These are phyloP conservation scores for Microsporum canis DNA, from an alignment of 2,329 filamentous ascomycete genomes.

Conservation along the genomic window DNA sequence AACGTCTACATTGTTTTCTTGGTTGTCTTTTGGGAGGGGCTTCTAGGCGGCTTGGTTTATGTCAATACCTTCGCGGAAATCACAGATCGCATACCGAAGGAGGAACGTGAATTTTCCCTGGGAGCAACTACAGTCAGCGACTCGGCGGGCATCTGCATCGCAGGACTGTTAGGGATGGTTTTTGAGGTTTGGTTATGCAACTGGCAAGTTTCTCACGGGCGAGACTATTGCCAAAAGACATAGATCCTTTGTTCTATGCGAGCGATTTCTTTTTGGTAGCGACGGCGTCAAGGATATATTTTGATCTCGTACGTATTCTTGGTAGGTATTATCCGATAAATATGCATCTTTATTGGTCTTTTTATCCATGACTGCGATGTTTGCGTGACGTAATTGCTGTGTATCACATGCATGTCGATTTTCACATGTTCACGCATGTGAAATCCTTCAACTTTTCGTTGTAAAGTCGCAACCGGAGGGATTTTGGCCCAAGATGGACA, in stretches of 20 bases:
- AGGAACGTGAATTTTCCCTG: constrained; percentile 82
- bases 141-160: constrained; percentile 78
- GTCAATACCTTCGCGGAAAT: constrained; percentile 95
- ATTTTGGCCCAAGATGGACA: not conserved
- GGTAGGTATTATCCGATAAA: not conserved
- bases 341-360: not conserved
- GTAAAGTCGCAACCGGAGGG: not conserved
- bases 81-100: constrained; percentile 62
- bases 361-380: not conserved
- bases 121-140: constrained; percentile 87
- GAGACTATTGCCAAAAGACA: constrained; percentile 56
- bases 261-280: not conserved
- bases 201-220: constrained; percentile 72
- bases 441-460: not conserved
- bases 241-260: not conserved
- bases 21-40: constrained; percentile 85
- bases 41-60: constrained; percentile 84
- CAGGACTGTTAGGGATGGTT: constrained; percentile 69
- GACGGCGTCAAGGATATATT: not conserved
- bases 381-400: not conserved
- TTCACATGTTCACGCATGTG: constrained; percentile 5
- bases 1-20: constrained; percentile 75
- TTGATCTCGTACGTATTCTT: not conserved
- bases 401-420: not conserved
- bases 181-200: constrained; percentile 72